A percentile compares a stretch with the other conserved stretches of the same genome.
These are phyloP conservation scores for Aspergillus campestris DNA, from an alignment of 495 filamentous ascomycete genomes.

Conservation along the genomic window DNA sequence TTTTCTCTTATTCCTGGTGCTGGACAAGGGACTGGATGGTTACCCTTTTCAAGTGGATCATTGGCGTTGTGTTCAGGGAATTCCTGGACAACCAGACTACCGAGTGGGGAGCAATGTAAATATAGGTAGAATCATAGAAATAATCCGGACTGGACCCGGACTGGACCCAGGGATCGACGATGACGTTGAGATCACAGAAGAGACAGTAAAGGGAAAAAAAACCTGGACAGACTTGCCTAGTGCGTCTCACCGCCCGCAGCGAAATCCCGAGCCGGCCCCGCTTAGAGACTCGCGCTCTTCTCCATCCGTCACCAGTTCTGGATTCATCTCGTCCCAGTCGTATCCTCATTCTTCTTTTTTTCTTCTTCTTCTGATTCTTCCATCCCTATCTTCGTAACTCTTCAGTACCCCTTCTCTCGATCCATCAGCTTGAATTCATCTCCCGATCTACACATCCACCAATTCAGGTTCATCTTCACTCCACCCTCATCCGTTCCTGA, in stretches of 20 bases:
- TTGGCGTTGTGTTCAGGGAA: too few relatives aligned
- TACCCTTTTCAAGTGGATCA: not conserved
- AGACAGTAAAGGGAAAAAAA: not conserved
- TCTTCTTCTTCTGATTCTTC: not conserved
- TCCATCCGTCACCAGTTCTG: too few relatives aligned
- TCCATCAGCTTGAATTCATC: not conserved
- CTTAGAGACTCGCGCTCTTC: too few relatives aligned
- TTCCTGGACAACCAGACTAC: too few relatives aligned
- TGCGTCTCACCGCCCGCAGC: too few relatives aligned
- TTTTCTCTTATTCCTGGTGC: conserved; percentile 5
- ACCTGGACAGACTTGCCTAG: conserved; percentile 2
- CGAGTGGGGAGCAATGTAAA: too few relatives aligned
- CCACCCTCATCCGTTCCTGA: conserved; percentile 12
- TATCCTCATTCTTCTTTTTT: conserved; percentile 5
- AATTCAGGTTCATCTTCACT: not conserved
- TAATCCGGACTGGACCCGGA: not conserved
- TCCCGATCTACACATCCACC: conserved; percentile 26
- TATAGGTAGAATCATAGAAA: too few relatives aligned
- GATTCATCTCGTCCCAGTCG: too few relatives aligned
- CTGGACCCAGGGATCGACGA: not conserved
- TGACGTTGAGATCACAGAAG: not conserved
- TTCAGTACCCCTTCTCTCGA: too few relatives aligned
- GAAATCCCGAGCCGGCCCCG: too few relatives aligned
- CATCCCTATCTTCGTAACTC: not conserved
- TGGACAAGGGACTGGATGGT: conserved; percentile 17